Conservation (phyloP, 768 basidiomycete species). For the Lentinula sp. region DNA sequence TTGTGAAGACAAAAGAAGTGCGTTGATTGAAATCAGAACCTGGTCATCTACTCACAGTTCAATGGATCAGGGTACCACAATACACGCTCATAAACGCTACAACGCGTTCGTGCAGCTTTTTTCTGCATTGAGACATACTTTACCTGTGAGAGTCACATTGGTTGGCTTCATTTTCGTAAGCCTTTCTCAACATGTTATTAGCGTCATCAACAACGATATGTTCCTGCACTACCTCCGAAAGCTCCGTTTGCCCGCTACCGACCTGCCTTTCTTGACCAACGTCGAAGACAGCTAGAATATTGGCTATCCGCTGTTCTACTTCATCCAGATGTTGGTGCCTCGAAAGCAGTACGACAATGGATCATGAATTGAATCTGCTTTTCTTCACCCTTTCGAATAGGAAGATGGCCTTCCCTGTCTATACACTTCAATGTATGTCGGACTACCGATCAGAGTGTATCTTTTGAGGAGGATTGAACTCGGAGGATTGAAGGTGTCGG, state of each 20-base stretch:
- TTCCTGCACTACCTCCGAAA: conserved; percentile 66
- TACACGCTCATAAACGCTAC: conserved; percentile 65
- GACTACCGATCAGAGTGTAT: too few species aligned
- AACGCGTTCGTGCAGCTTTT: conserved; percentile 57
- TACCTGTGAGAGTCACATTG: conserved; percentile 38
- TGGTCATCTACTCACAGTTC: conserved; percentile 1
- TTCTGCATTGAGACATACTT: conserved; percentile 34
- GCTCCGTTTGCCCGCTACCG: conserved; percentile 61
- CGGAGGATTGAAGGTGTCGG: too few species aligned
- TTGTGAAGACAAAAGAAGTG: conserved; percentile 59
- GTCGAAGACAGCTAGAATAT: conserved; percentile 53
- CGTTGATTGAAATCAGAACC: background rate
- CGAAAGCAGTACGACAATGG: conserved; percentile 54
- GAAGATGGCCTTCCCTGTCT: too few species aligned
- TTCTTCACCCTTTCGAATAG: background rate
- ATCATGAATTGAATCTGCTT: conserved; percentile 36
- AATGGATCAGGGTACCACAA: conserved; percentile 42
- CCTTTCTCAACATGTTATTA: conserved; percentile 16
- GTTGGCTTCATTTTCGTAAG: background rate
- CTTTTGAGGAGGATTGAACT: too few species aligned
- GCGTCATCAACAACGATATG: conserved; percentile 35
- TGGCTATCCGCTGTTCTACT: conserved; percentile 62
- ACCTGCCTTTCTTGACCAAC: conserved; percentile 59
- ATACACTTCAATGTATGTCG: too few species aligned
- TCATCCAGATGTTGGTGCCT: conserved; percentile 66